A percentile compares a stretch with the other conserved stretches of the same genome.
phyloP scores from a whole-genome alignment of 306 rosid genomes.

The Prunus armeniaca region DNA sequence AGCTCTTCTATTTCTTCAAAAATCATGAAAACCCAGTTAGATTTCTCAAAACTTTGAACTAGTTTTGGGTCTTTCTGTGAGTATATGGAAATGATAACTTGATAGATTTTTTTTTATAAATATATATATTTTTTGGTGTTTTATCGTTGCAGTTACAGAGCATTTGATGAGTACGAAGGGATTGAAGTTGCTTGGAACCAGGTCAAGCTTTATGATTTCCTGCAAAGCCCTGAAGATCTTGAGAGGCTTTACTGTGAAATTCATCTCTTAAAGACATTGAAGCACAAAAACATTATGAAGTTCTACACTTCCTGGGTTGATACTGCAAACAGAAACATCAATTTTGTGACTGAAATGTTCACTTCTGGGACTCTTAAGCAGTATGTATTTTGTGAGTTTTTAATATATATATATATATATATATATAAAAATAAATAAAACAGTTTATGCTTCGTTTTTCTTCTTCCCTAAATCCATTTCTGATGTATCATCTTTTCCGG shows the following conservation, averaged over 20 bases:
- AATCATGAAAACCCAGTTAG: constrained; percentile 14
- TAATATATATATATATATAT: too few relatives aligned
- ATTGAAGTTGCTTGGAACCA: constrained; percentile 99
- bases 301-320: constrained; percentile 96
- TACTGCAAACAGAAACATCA: constrained; percentile 77
- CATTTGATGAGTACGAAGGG: constrained; percentile 95
- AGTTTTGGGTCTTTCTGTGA: background rate
- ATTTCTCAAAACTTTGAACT: constrained; percentile 35
- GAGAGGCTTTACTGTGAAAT: constrained; percentile 94
- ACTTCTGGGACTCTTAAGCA: constrained; percentile 95
- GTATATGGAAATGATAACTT: constrained; percentile 14
- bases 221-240: constrained; percentile 91
- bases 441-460: background rate
- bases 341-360: constrained; percentile 95
- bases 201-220: constrained; percentile 80
- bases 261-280: constrained; percentile 84
- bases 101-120: background rate
- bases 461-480: background rate
- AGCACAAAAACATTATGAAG: constrained; percentile 87
- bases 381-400: constrained; percentile 40
- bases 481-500: background rate
- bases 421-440: too few relatives aligned
- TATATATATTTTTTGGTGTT: background rate
- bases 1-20: constrained; percentile 14
- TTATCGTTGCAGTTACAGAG: constrained; percentile 66